A percentile compares a stretch with the other conserved stretches of the same genome.
These are phyloP conservation scores for Paecilomyces niveus DNA, from an alignment of 2,329 filamentous ascomycete species.

Conservation along the genomic window DNA sequence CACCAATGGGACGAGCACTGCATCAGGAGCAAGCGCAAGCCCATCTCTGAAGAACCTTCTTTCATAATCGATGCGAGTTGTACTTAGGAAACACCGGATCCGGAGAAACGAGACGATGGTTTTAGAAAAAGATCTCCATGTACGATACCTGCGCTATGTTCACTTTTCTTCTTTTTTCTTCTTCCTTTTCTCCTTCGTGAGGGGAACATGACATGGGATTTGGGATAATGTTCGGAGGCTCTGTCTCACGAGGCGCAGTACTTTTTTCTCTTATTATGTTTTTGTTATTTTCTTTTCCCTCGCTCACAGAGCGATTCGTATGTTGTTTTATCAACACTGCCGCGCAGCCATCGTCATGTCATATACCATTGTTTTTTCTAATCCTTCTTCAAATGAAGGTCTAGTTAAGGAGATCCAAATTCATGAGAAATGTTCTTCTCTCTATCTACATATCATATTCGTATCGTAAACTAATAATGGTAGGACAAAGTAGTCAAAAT, in stretches of 20 bases:
- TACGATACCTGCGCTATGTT: conserved; percentile 14
- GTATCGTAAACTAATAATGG: background rate
- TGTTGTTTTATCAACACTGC: background rate
- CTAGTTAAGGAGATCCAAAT: background rate
- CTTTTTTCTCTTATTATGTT: background rate
- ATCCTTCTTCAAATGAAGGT: background rate
- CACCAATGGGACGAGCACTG: conserved; percentile 6
- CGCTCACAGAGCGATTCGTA: background rate
- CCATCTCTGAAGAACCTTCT: conserved; percentile 69
- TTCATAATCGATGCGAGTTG: conserved; percentile 39
- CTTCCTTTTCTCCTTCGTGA: too few species aligned
- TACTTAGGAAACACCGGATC: background rate
- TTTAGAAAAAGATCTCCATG: conserved; percentile 2
- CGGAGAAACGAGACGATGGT: background rate
- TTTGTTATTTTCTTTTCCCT: background rate
- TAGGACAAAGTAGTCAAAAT: too few species aligned
- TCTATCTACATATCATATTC: background rate
- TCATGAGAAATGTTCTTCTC: background rate
- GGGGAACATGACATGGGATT: too few species aligned
- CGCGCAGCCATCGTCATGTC: background rate
- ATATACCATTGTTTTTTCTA: background rate
- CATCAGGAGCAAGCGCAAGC: conserved; percentile 64
- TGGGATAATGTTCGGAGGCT: background rate
- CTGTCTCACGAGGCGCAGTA: background rate
- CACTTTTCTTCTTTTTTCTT: conserved; percentile 10